phyloP scores from a whole-genome alignment of 2,329 filamentous ascomycete genomes.

The Penicillium sp. region DNA sequence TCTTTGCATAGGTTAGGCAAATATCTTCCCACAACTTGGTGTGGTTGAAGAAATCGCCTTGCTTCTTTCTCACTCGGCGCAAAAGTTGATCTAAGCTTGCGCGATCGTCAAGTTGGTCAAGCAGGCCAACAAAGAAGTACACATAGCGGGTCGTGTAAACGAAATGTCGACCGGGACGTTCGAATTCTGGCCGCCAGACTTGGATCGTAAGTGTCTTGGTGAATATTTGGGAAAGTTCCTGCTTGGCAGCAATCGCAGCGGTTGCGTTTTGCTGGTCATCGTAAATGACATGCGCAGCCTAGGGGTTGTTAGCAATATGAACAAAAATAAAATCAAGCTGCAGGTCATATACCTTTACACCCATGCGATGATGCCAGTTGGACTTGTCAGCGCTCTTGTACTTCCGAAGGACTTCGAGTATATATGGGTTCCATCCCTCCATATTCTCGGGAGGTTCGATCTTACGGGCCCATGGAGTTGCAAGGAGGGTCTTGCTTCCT shows the following conservation, averaged over 20 bases:
- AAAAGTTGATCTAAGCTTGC: slow-evolving; percentile 74
- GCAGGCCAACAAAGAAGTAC: slow-evolving; percentile 72
- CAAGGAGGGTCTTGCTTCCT: slow-evolving; percentile 52
- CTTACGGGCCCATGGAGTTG: slow-evolving; percentile 57
- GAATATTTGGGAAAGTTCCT: slow-evolving; percentile 81
- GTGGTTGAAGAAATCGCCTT: slow-evolving; percentile 70
- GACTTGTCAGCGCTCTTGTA: slow-evolving; percentile 76
- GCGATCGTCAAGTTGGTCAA: slow-evolving; percentile 73
- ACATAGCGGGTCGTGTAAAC: slow-evolving; percentile 89
- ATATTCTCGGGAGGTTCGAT: slow-evolving; percentile 50
- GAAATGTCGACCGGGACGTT: slow-evolving; percentile 80
- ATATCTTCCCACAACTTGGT: slow-evolving; percentile 62
- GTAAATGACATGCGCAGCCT: slow-evolving; percentile 61
- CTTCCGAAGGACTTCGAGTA: slow-evolving; percentile 58
- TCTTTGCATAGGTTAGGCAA: slow-evolving; percentile 57
- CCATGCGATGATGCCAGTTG: slow-evolving; percentile 93
- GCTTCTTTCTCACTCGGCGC: slow-evolving; percentile 76
- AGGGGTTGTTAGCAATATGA: slow-evolving; percentile 40
- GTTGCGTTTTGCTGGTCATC: slow-evolving; percentile 54
- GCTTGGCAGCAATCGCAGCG: slow-evolving; percentile 64
- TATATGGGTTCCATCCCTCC: slow-evolving; percentile 60
- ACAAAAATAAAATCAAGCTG: not conserved
- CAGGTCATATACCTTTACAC: slow-evolving; percentile 62
- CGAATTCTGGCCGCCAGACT: slow-evolving; percentile 91
- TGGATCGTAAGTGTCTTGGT: slow-evolving; percentile 94